phyloP scores from a whole-genome alignment of 176 grass and related monocot genomes.

The Metroxylon sagu region DNA sequence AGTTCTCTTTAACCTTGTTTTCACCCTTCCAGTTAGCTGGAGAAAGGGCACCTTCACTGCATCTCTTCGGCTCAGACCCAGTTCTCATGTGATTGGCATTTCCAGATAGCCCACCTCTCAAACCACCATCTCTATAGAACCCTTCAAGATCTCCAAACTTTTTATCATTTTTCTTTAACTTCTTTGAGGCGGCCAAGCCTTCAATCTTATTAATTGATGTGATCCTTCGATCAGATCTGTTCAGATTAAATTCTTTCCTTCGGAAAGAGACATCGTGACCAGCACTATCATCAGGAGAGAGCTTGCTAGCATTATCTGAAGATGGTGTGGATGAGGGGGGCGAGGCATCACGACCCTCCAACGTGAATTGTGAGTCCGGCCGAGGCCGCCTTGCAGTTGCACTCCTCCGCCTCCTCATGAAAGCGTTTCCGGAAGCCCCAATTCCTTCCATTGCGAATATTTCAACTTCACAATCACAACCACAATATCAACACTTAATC shows the following conservation, averaged over 20 bases:
- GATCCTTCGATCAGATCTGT: conserved; percentile 17
- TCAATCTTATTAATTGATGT: conserved; percentile 2
- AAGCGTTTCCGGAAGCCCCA: conserved; percentile 11
- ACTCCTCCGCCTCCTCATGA: conserved; percentile 26
- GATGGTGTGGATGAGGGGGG: conserved; percentile 26
- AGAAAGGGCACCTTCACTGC: conserved; percentile 23
- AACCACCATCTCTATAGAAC: conserved; percentile 6
- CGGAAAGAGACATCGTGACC: conserved; percentile 20
- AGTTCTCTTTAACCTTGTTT: conserved; percentile 27
- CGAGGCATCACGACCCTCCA: conserved; percentile 15
- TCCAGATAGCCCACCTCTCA: not conserved
- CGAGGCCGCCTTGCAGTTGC: conserved; percentile 30
- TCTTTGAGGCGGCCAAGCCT: not conserved
- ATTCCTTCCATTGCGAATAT: conserved; percentile 25
- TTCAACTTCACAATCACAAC: too few species aligned
- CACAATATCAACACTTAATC: too few species aligned
- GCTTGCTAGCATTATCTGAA: conserved; percentile 24
- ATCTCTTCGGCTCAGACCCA: conserved; percentile 13
- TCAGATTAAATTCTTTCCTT: conserved; percentile 40
- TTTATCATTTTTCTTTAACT: conserved; percentile 6
- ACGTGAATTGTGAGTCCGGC: conserved; percentile 16
- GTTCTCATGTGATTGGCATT: too few species aligned
- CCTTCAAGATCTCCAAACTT: conserved; percentile 11
- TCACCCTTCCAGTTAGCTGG: conserved; percentile 17
- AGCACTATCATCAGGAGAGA: conserved; percentile 32